Conservation (phyloP, 2,329 filamentous ascomycete genomes). For the Zymoseptoria tritici region DNA sequence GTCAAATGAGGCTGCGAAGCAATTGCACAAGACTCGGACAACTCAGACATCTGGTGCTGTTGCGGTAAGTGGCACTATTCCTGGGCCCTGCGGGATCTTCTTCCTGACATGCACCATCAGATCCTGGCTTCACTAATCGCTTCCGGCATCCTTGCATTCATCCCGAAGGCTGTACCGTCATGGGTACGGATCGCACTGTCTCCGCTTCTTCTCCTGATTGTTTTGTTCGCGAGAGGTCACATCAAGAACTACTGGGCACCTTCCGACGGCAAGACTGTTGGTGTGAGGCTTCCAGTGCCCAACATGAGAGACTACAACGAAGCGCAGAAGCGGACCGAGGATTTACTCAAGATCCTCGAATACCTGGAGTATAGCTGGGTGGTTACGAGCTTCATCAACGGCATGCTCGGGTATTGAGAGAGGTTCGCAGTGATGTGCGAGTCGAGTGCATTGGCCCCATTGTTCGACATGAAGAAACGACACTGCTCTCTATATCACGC, state of each 20-base stretch:
- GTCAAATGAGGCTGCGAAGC: slow-evolving; percentile 36
- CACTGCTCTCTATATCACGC: neutral
- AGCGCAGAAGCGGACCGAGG: slow-evolving; percentile 27
- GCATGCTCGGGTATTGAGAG: slow-evolving; percentile 13
- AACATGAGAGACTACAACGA: slow-evolving; percentile 30
- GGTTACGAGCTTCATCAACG: slow-evolving; percentile 23
- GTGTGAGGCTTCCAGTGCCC: slow-evolving; percentile 25
- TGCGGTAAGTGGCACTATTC: slow-evolving; percentile 24
- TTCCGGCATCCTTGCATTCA: slow-evolving; percentile 19
- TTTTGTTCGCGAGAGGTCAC: slow-evolving; percentile 25
- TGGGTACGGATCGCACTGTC: slow-evolving; percentile 17
- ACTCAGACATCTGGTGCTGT: slow-evolving; percentile 38
- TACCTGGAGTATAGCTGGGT: slow-evolving; percentile 32
- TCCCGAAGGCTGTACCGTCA: slow-evolving; percentile 10
- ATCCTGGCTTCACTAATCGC: slow-evolving; percentile 25
- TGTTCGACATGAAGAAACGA: neutral
- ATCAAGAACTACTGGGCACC: slow-evolving; percentile 32
- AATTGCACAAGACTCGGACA: slow-evolving; percentile 39
- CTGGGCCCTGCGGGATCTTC: neutral
- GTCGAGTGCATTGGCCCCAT: neutral
- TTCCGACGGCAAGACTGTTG: slow-evolving; percentile 23
- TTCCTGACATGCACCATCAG: slow-evolving; percentile 13
- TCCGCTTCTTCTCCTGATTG: slow-evolving; percentile 22
- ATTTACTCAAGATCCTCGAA: slow-evolving; percentile 27
- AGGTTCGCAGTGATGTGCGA: neutral